A percentile compares a stretch with the other conserved stretches of the same genome.
Evolutionary conservation across 768 basidiomycete species (phyloP).

Genomic region (Pulveroboletus sp.): DNA sequence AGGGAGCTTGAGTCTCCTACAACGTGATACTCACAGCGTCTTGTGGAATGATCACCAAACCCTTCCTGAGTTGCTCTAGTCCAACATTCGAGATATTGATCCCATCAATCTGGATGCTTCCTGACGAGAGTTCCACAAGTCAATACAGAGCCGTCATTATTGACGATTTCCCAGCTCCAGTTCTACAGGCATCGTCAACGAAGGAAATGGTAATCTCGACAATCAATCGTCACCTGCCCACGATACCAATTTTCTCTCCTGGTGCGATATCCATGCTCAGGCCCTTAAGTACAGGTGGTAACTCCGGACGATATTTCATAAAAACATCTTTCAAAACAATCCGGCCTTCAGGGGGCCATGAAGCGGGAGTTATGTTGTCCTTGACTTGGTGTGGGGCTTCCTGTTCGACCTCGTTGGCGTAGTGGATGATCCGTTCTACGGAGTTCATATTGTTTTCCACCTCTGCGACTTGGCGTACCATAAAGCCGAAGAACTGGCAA

Average conservation of each 20-base stretch:
- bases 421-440: constrained; percentile 82
- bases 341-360: constrained; percentile 74
- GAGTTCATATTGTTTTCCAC: constrained; percentile 94
- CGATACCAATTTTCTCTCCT: constrained; percentile 91
- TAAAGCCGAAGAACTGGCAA: constrained; percentile 60
- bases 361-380: constrained; percentile 50
- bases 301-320: constrained; percentile 79
- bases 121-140: constrained; percentile 73
- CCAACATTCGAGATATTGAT: constrained; percentile 83
- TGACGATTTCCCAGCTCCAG: constrained; percentile 86
- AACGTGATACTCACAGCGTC: constrained; percentile 41
- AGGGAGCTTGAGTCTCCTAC: too few species aligned
- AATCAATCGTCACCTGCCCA: constrained; percentile 48
- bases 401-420: constrained; percentile 75
- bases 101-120: constrained; percentile 75
- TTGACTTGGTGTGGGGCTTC: constrained; percentile 69
- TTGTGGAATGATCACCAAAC: constrained; percentile 79
- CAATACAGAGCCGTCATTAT: constrained; percentile 88
- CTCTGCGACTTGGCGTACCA: constrained; percentile 75
- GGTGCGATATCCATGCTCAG: constrained; percentile 64
- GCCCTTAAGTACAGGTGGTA: constrained; percentile 86
- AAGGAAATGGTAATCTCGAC: constrained; percentile 4
- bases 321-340: constrained; percentile 74
- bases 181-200: constrained; percentile 35
- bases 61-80: constrained; percentile 62